Evolutionary conservation across 2,329 filamentous ascomycete species (phyloP), one percentile per base, ranked within the genome.

Genomic region (Sporothrix brunneoviolacea): DNA sequence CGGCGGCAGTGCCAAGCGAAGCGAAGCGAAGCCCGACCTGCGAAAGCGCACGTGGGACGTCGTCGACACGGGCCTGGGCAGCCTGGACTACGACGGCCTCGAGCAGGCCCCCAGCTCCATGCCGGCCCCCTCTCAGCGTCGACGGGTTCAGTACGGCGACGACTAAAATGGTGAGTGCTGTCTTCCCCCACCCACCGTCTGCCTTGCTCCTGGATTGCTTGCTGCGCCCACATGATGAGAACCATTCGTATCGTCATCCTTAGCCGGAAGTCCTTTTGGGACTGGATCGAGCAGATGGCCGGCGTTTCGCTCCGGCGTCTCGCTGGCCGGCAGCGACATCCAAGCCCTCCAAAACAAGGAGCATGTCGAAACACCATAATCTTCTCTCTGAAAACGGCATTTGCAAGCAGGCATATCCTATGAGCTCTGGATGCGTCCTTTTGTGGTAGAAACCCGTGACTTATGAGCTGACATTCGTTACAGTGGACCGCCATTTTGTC

Each of bases 181-280:
- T 24, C 15, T 37, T 18, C 5, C 12, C n/a, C n/a, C n/a, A n/a
- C n/a, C n/a, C n/a, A n/a, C n/a, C n/a, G n/a, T 33, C 8, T 28
- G 2, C 18, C 28, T 48, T 18, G 16, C 24, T 48, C 37, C 47
- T 38, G 13, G 32, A 13, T 19, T 5, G 38, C 21, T 4, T 16
- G 10, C 38, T 27, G 8, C 24, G 50, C 41, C 38, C 18, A 58
- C 62, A 85, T 91, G 89, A 94, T 91, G 89, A 93, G 82, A 90
- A 68, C 70, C 38, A 50, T 78, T 78, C 71, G 77, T 90, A 91
- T 90, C 86, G 88, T 94, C 89, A 94, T 95, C 89, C 89, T 94
- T 94, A 94, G 88, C 75, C 89, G 79, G 83, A 94, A 70, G 68
- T 71, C 70, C 52, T 48, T 19, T 32, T 16, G 22, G 30, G 36